Evolutionary conservation across 1,139 yeast species (phyloP), one percentile per base, ranked within the genome.

Genomic region (Saccharomyces hybrid): DNA sequence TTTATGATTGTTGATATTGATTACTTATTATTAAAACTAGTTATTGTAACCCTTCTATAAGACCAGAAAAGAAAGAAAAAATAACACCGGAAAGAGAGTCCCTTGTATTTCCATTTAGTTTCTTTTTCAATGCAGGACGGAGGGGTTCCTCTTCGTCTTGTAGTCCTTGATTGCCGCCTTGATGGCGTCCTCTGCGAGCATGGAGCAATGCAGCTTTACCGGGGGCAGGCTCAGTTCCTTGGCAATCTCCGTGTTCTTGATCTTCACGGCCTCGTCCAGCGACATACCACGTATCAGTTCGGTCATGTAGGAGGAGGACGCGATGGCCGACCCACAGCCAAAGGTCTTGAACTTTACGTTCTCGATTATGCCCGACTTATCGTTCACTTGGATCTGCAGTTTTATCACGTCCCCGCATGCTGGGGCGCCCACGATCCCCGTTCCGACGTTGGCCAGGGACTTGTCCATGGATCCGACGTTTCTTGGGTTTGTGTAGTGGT

Each of bases 341-440:
- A 93, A 93, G 6, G 99, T 93, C 81, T 93, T 93, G 76, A 93
- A 93, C 74, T 90, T 93, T 61, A 91, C 99, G 71, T 93, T 97
- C 70, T 88, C 83, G 66, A 93, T 93, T 55, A 88, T 78, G 1
- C 99, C 99, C 34, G 95, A 84, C 56, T 80, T 84, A 64, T 90
- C 97, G 63, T 85, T 85, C 20, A 93, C 99, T 69, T 91, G 84
- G 66, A 93, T 93, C 72, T 93, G 98, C 61, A 93, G 80, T 74
- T 96, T 86, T 97, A 93, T 93, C 52, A 93, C 99, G 76, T 93
- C 99, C 57, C 99, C 99, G 76, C 99, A 93, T 0, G 99, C 99
- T 54, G 99, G 99, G 0, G 99, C 99, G 54, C 99, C 93, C 16
- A 93, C 99, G 49, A 93, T 80, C 1, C 99, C 99, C 2, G 99